These are phyloP conservation scores for Galerina sulciceps DNA, from an alignment of 768 basidiomycete genomes.

Conservation along the genomic window DNA sequence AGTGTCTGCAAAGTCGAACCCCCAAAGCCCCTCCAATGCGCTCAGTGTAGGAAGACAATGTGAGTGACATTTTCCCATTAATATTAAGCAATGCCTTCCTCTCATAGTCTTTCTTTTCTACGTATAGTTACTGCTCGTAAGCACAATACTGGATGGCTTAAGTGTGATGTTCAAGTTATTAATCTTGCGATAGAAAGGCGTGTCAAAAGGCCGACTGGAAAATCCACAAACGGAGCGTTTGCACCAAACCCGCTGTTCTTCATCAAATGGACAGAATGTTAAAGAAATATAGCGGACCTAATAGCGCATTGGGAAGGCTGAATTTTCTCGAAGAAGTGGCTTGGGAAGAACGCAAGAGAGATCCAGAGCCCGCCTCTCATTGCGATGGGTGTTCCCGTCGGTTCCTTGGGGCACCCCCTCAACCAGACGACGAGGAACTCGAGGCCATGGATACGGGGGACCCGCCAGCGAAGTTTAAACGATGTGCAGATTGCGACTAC, in stretches of 20 bases:
- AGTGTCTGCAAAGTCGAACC: background rate
- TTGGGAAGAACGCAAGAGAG: background rate
- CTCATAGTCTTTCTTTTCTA: background rate
- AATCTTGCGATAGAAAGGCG: background rate
- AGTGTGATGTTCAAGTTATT: background rate
- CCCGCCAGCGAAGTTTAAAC: background rate
- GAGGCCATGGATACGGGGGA: background rate
- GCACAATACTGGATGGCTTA: background rate
- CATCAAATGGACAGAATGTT: background rate
- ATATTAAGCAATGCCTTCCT: too few species aligned
- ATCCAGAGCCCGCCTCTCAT: background rate
- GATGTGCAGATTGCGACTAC: background rate
- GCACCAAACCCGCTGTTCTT: background rate
- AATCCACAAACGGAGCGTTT: background rate
- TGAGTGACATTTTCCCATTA: background rate
- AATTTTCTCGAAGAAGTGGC: background rate
- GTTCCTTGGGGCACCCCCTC: background rate
- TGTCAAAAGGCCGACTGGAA: conserved; percentile 1
- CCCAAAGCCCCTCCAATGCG: background rate
- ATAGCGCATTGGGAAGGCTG: background rate
- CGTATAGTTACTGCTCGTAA: background rate
- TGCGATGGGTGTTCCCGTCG: background rate
- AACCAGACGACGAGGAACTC: background rate
- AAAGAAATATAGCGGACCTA: background rate
- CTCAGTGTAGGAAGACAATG: background rate